Evolutionary conservation across 139 green algal species (phyloP).

Genomic region (Coccomyxa sp.): DNA sequence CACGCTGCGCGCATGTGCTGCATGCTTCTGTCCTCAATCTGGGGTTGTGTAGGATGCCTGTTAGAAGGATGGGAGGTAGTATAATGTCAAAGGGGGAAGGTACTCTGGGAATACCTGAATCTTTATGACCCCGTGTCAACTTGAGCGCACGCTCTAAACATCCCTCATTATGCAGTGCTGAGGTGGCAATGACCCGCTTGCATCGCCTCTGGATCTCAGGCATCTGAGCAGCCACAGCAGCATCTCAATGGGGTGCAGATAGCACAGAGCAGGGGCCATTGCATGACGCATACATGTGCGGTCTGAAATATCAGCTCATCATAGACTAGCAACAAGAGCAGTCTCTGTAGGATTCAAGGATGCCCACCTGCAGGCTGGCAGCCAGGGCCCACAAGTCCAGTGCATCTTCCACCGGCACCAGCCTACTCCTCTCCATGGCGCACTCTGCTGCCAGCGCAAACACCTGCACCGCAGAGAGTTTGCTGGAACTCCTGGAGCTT

Average conservation of each 20-base stretch:
- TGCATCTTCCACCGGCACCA: neutral
- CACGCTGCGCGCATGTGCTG: too few relatives aligned
- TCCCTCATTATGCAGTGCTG: neutral
- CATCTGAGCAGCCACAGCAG: too few relatives aligned
- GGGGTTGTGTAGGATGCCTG: too few relatives aligned
- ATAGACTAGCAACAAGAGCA: neutral
- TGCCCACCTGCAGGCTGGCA: neutral
- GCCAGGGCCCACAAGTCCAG: slow-evolving; percentile 6
- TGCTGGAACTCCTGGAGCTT: neutral
- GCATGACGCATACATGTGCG: neutral
- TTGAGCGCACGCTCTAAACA: neutral
- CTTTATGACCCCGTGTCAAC: neutral
- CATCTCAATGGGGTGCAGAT: too few relatives aligned
- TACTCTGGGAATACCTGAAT: neutral
- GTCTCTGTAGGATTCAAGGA: neutral
- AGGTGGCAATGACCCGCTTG: neutral
- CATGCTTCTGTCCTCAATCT: too few relatives aligned
- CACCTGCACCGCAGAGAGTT: neutral
- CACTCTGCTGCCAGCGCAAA: neutral
- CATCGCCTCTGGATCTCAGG: neutral
- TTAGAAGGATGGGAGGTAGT: too few relatives aligned
- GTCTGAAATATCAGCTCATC: neutral
- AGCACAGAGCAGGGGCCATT: neutral
- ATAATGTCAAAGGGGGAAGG: too few relatives aligned
- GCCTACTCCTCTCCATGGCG: neutral